Conservation (phyloP, 1,284 basidiomycete species). For the Trichosporon sp. region DNA sequence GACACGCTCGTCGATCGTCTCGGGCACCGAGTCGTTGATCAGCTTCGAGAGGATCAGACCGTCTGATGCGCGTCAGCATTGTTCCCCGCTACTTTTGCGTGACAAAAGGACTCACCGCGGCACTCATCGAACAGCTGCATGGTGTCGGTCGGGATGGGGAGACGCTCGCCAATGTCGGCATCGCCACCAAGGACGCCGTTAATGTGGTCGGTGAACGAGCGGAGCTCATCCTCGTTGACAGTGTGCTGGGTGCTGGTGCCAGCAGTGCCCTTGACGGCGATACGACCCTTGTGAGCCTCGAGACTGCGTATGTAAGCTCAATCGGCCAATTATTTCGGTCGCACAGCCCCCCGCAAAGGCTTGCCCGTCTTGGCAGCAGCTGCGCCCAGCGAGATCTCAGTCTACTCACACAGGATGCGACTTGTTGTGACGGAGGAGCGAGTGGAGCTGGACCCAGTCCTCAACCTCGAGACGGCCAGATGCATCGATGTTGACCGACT, state of each 20-base stretch:
- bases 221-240: slow-evolving; percentile 94
- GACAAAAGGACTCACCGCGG: slow-evolving; percentile 52
- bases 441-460: slow-evolving; percentile 76
- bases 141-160: slow-evolving; percentile 93
- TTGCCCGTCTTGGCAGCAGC: neutral
- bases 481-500: slow-evolving; percentile 89
- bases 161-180: slow-evolving; percentile 70
- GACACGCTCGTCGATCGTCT: slow-evolving; percentile 97
- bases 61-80: slow-evolving; percentile 53
- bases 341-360: neutral
- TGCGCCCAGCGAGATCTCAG: neutral
- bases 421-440: slow-evolving; percentile 38
- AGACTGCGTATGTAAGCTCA: slow-evolving; percentile 53
- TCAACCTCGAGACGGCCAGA: slow-evolving; percentile 95
- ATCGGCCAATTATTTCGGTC: neutral
- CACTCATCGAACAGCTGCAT: slow-evolving; percentile 99
- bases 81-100: neutral
- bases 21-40: slow-evolving; percentile 97
- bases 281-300: slow-evolving; percentile 74
- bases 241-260: slow-evolving; percentile 96
- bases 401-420: slow-evolving; percentile 39
- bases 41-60: slow-evolving; percentile 96
- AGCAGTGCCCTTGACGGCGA: slow-evolving; percentile 82
- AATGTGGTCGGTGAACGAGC: slow-evolving; percentile 96
- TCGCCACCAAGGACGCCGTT: slow-evolving; percentile 86